Evolutionary conservation across 2,329 filamentous ascomycete species (phyloP).

Genomic region (Xylariales sp.): DNA sequence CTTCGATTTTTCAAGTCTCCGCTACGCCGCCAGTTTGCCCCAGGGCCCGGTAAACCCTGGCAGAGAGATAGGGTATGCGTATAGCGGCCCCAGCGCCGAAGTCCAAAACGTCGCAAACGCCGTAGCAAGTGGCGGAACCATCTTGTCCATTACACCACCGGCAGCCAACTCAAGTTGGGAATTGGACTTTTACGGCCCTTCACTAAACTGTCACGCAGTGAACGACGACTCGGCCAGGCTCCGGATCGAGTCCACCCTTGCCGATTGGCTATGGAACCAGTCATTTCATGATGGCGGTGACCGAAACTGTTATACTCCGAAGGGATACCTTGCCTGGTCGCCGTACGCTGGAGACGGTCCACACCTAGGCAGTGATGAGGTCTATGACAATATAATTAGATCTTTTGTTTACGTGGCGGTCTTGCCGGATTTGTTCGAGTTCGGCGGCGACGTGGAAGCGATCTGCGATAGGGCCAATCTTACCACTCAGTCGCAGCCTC

Average conservation of each 20-base stretch:
- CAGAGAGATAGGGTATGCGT: neutral
- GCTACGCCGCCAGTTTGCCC: neutral
- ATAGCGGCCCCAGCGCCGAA: slow-evolving; percentile 3
- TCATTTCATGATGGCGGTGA: neutral
- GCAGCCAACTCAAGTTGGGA: slow-evolving; percentile 21
- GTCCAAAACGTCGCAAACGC: slow-evolving; percentile 3
- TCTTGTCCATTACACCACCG: slow-evolving; percentile 9
- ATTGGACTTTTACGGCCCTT: slow-evolving; percentile 22
- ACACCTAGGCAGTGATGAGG: no score
- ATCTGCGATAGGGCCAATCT: neutral
- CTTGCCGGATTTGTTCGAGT: neutral
- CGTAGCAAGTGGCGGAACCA: neutral
- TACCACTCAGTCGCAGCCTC: neutral
- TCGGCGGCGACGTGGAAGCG: neutral
- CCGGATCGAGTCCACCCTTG: neutral
- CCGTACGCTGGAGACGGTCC: no score
- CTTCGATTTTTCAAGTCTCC: slow-evolving; percentile 17
- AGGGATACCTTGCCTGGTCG: neutral
- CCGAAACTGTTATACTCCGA: neutral
- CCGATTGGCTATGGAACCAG: neutral
- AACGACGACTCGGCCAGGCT: neutral
- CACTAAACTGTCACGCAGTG: neutral
- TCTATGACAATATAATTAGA: no score
- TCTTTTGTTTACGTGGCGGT: no score
- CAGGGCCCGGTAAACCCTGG: no score